Base-by-base conservation (phyloP, 148 eudicot species). In the Rhododendron mucronatum region DNA sequence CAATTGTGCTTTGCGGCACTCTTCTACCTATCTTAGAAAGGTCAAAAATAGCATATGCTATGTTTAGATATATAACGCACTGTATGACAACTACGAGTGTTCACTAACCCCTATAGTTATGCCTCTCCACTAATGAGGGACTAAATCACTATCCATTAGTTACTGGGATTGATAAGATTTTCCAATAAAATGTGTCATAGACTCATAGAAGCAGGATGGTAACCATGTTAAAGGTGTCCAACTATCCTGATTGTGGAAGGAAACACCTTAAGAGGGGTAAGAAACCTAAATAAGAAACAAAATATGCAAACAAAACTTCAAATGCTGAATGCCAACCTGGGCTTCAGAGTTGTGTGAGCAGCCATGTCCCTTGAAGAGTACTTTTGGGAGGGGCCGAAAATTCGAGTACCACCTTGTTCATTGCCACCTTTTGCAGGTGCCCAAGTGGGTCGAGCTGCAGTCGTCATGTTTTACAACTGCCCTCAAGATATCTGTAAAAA, bases 381-480 rank as follows among this genome's bases (percentile, higher is more conserved):
- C 91, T 95, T 97, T 73, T 95, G 98, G 77, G 98, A 97, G 48
- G 99, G 98, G 39, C 98, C 99, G 59, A 97, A 97, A 86, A 97
- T 95, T 67, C 99, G 91, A 14, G 99, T 89, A 12, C 99, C 99
- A 9, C 99, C 99, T 91, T 97, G 99, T 87, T 97, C 98, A 71
- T 95, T 94, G 55, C 99, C 99, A 84, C 98, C 99, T 90, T 97
- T 97, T 0, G 99, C 99, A 71, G 98, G 99, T 74, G 99, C 99
- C 99, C 99, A 95, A 1, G 99, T 97, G 18, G 99, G 99, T 89
- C 99, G 91, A 48, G 99, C 99, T 30, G 99, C 98, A 39, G 99
- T 95, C 81, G 99, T 97, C 99, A 97, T 97, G 76, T 75, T 84
- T 84, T 82, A 57, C 88, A 83, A 85, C 59, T 65, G 26, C 76